Percentiles rank a stretch among this genome's conserved stretches.
phyloP scores from a whole-genome alignment of 306 rosid species.

The Datisca glomerata region DNA sequence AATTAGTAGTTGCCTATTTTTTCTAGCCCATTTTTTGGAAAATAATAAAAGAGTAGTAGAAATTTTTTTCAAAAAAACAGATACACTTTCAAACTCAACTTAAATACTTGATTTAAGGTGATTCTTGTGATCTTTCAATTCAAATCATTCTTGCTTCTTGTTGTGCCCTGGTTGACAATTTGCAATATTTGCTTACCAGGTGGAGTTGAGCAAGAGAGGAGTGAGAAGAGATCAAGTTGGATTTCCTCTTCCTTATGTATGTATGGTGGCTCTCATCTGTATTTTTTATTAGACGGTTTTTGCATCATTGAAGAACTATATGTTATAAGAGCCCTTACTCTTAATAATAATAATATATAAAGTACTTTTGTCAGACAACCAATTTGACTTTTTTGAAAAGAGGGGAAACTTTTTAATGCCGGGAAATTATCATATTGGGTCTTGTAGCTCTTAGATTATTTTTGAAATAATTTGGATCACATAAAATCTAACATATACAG shows the following conservation, averaged over 20 bases:
- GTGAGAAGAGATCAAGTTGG: constrained; percentile 51
- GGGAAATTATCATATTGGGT: too few species aligned
- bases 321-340: too few species aligned
- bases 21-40: too few species aligned
- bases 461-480: too few species aligned
- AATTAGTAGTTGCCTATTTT: too few species aligned
- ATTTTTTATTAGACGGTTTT: constrained; percentile 47
- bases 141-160: background rate
- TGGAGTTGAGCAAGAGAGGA: constrained; percentile 33
- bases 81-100: background rate
- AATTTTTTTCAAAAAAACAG: background rate
- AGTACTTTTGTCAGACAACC: too few species aligned
- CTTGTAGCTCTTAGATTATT: too few species aligned
- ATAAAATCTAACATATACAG: too few species aligned
- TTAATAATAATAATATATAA: too few species aligned
- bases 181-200: constrained; percentile 27
- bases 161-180: background rate
- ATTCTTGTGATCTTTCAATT: background rate
- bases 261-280: constrained; percentile 57
- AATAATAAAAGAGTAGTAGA: too few species aligned
- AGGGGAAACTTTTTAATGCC: too few species aligned
- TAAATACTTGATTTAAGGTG: background rate
- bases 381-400: too few species aligned
- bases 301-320: constrained; percentile 34
- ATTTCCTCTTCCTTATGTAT: constrained; percentile 65